These are phyloP conservation scores for Huiozyma sinensis DNA, from an alignment of 805 yeast genomes.

Conservation along the genomic window DNA sequence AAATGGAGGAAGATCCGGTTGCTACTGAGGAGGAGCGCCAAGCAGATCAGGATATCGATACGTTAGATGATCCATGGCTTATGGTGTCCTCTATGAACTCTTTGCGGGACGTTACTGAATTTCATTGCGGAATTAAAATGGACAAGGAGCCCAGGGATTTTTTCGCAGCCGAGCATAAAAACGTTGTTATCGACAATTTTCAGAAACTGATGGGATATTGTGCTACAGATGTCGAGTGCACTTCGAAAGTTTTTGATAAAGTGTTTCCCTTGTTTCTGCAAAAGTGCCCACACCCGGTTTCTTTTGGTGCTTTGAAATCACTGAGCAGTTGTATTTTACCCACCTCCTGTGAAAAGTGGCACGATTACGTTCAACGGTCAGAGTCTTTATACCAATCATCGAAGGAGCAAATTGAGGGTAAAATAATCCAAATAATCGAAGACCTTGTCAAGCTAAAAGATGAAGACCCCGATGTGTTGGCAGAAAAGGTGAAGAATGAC, in stretches of 20 bases:
- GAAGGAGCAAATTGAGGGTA: slow-evolving; percentile 43
- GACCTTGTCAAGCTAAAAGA: slow-evolving; percentile 42
- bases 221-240: slow-evolving; percentile 71
- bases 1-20: slow-evolving; percentile 3
- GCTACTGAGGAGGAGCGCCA: slow-evolving; percentile 10
- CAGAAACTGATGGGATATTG: slow-evolving; percentile 64
- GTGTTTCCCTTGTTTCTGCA: slow-evolving; percentile 58
- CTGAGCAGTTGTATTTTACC: slow-evolving; percentile 72
- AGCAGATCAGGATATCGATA: slow-evolving; percentile 17
- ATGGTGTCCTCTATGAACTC: slow-evolving; percentile 66
- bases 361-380: slow-evolving; percentile 53
- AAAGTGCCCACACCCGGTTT: slow-evolving; percentile 86
- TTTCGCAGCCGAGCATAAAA: slow-evolving; percentile 46
- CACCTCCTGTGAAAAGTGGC: slow-evolving; percentile 58
- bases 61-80: slow-evolving; percentile 69
- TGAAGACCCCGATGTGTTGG: slow-evolving; percentile 7
- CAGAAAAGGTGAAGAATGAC: slow-evolving; percentile 34
- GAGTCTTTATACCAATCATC: slow-evolving; percentile 57
- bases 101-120: slow-evolving; percentile 63
- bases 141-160: slow-evolving; percentile 58
- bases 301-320: slow-evolving; percentile 74
- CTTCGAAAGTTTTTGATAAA: slow-evolving; percentile 56
- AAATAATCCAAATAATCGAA: slow-evolving; percentile 48
- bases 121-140: slow-evolving; percentile 61
- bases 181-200: slow-evolving; percentile 45